Percentiles rank a stretch among this genome's conserved stretches.
phyloP scores from a whole-genome alignment of 78 protist species.

The Dictyostelium brefeldianum region DNA sequence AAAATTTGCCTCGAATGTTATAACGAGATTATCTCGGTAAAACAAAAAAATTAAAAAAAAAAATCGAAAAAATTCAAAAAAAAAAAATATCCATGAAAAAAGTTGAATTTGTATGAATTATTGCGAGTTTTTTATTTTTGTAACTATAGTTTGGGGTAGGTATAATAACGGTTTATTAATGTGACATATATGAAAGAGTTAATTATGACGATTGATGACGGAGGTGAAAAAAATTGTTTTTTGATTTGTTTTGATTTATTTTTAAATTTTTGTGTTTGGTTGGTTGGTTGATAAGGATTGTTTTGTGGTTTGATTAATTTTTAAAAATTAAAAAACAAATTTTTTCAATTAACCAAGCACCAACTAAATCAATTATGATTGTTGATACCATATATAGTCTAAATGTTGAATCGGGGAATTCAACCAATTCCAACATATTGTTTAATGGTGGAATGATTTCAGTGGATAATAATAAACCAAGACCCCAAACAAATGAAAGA shows the following conservation, averaged over 20 bases:
- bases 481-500: constrained; percentile 54
- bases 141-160: too few species aligned
- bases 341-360: constrained; percentile 69
- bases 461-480: constrained; percentile 31
- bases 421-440: constrained; percentile 47
- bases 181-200: too few species aligned
- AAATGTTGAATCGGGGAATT: constrained; percentile 51
- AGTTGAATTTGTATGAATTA: too few species aligned
- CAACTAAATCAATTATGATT: constrained; percentile 43
- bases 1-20: too few species aligned
- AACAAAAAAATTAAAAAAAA: too few species aligned
- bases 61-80: too few species aligned
- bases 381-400: constrained; percentile 24
- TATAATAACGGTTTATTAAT: background rate
- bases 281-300: too few species aligned
- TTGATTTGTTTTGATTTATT: background rate
- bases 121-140: too few species aligned
- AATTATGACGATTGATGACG: background rate
- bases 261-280: background rate
- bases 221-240: background rate
- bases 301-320: background rate
- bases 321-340: constrained; percentile 34
- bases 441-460: constrained; percentile 56
- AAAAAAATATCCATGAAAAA: too few species aligned
- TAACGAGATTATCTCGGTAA: too few species aligned